Conservation (phyloP, 305 asterid genomes). For the Fraxinus xanthoxyloides region DNA sequence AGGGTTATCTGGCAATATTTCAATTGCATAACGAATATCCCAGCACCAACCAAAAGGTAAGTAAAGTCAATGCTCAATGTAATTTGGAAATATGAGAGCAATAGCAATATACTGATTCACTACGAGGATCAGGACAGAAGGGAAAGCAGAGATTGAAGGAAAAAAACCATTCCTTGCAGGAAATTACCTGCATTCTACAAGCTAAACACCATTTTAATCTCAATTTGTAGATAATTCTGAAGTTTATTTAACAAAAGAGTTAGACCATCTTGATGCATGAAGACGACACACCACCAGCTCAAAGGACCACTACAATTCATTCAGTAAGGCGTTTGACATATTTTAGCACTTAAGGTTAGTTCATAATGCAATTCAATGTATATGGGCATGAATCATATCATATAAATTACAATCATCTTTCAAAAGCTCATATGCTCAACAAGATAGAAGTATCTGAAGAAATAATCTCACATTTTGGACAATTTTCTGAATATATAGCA, state of each 20-base stretch:
- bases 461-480: conserved; percentile 76
- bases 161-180: background rate
- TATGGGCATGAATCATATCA: background rate
- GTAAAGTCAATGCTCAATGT: background rate
- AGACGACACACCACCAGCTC: background rate
- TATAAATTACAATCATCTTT: background rate
- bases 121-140: background rate
- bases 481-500: conserved; percentile 87
- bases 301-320: background rate
- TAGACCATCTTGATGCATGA: conserved; percentile 7
- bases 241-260: background rate
- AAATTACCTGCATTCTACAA: background rate
- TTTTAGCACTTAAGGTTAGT: conserved; percentile 4
- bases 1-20: background rate
- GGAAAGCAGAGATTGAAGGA: background rate
- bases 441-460: conserved; percentile 11
- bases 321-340: background rate
- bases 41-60: background rate
- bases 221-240: conserved; percentile 5
- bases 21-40: background rate
- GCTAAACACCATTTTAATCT: background rate
- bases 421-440: conserved; percentile 6
- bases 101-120: background rate
- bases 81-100: background rate
- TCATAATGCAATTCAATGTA: background rate